Evolutionary conservation across 148 eudicot genomes (phyloP).

Genomic region (Vaccinium darrowii): DNA sequence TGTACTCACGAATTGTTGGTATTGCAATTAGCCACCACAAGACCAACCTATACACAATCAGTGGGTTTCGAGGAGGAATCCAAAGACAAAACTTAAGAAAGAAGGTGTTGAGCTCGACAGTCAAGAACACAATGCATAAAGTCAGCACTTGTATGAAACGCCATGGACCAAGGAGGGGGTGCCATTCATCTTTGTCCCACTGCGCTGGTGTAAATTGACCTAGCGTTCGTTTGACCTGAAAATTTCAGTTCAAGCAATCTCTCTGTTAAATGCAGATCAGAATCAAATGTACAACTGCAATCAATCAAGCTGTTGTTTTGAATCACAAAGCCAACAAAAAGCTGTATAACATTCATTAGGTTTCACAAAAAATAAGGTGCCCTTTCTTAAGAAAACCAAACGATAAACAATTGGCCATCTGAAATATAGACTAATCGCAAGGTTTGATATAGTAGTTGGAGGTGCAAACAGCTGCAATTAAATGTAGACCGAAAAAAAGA

Average conservation of each 20-base stretch:
- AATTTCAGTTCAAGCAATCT: neutral
- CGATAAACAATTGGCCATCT: neutral
- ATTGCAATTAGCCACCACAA: conserved; percentile 99
- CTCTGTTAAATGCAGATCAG: neutral
- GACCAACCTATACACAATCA: conserved; percentile 74
- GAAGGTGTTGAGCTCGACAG: conserved; percentile 94
- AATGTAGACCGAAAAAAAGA: neutral
- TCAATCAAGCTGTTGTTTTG: neutral
- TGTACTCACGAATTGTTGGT: conserved; percentile 95
- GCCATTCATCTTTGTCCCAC: conserved; percentile 99
- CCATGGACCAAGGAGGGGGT: conserved; percentile 92
- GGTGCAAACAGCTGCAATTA: neutral
- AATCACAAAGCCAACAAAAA: neutral
- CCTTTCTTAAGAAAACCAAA: neutral
- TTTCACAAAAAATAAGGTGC: neutral
- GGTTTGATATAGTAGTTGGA: neutral
- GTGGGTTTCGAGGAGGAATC: conserved; percentile 94
- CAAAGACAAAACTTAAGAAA: conserved; percentile 96
- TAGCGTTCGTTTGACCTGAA: conserved; percentile 81
- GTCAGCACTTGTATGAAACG: conserved; percentile 86
- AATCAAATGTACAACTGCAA: neutral
- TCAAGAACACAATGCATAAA: conserved; percentile 81
- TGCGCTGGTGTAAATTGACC: conserved; percentile 96
- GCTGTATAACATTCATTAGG: neutral
- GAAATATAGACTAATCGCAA: neutral